Conservation (phyloP, 805 yeast genomes). For the Millerozyma acaciae region DNA sequence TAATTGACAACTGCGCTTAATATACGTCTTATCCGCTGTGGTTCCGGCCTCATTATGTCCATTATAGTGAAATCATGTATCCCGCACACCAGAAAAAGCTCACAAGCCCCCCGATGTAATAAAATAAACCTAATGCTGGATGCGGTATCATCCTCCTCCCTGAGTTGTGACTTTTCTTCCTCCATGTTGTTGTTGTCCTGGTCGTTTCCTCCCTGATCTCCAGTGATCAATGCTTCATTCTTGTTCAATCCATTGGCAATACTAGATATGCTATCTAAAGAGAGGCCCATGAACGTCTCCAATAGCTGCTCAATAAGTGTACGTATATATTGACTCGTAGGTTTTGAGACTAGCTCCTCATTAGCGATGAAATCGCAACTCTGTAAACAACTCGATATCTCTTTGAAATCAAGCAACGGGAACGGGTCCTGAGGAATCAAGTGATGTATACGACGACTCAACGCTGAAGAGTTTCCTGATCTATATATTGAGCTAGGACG, state of each 20-base stretch:
- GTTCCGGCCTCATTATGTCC: constrained; percentile 79
- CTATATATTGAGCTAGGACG: constrained; percentile 29
- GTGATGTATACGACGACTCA: constrained; percentile 16
- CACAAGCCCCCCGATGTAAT: constrained; percentile 55
- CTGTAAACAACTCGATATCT: constrained; percentile 55
- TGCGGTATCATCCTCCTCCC: constrained; percentile 29
- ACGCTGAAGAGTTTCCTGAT: constrained; percentile 15
- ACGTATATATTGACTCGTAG: constrained; percentile 53
- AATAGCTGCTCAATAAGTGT: constrained; percentile 57
- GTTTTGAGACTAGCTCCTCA: constrained; percentile 56
- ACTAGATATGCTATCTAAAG: constrained; percentile 25
- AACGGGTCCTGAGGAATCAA: constrained; percentile 43
- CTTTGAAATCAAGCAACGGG: constrained; percentile 58
- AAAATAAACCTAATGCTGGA: constrained; percentile 48
- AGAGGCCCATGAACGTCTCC: constrained; percentile 56
- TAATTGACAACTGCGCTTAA: constrained; percentile 82
- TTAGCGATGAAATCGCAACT: constrained; percentile 59
- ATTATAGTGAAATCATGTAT: constrained; percentile 69
- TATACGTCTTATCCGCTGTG: constrained; percentile 56
- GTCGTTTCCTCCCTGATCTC: constrained; percentile 6
- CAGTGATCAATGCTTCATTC: constrained; percentile 6
- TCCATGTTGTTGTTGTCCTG: constrained; percentile 6
- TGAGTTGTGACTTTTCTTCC: constrained; percentile 6
- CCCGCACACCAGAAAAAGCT: constrained; percentile 69
- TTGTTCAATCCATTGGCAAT: constrained; percentile 10